Percentiles rank a stretch among this genome's conserved stretches.
Conservation (phyloP, 495 filamentous ascomycete genomes). For the Astrothelium subdiscretum region DNA sequence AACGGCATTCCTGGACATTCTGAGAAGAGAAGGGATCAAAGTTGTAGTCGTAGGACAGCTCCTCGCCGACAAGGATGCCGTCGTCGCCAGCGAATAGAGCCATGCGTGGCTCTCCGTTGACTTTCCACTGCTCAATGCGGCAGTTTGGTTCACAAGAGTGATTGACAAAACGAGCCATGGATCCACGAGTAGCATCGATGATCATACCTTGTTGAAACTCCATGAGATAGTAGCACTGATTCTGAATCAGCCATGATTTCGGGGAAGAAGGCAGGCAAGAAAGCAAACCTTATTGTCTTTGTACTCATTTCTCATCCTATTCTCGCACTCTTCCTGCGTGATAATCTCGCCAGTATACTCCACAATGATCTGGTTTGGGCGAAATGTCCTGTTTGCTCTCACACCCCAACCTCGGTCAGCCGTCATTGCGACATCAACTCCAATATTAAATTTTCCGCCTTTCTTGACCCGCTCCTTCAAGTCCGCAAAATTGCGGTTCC, state of each 20-base stretch:
- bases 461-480: constrained; percentile 31
- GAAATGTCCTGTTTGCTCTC: constrained; percentile 76
- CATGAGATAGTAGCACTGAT: constrained; percentile 93
- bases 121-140: constrained; percentile 93
- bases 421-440: constrained; percentile 91
- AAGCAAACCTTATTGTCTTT: constrained; percentile 73
- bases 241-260: background rate
- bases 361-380: constrained; percentile 88
- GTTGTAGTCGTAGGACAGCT: constrained; percentile 99
- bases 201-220: constrained; percentile 97
- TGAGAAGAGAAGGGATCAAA: constrained; percentile 51
- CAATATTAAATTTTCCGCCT: constrained; percentile 70
- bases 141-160: constrained; percentile 98
- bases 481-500: constrained; percentile 76
- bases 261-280: no score
- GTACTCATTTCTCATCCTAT: constrained; percentile 83
- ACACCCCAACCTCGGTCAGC: constrained; percentile 81
- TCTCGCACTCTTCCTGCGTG: constrained; percentile 82
- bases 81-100: constrained; percentile 86
- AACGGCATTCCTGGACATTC: constrained; percentile 32
- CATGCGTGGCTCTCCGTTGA: constrained; percentile 91
- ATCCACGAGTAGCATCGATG: constrained; percentile 90
- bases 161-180: constrained; percentile 94
- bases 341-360: constrained; percentile 98
- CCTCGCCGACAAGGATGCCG: constrained; percentile 85